Percentiles rank a stretch among this genome's conserved stretches.
phyloP scores from a whole-genome alignment of 2,329 filamentous ascomycete species.

The Aspergillus udagawae region DNA sequence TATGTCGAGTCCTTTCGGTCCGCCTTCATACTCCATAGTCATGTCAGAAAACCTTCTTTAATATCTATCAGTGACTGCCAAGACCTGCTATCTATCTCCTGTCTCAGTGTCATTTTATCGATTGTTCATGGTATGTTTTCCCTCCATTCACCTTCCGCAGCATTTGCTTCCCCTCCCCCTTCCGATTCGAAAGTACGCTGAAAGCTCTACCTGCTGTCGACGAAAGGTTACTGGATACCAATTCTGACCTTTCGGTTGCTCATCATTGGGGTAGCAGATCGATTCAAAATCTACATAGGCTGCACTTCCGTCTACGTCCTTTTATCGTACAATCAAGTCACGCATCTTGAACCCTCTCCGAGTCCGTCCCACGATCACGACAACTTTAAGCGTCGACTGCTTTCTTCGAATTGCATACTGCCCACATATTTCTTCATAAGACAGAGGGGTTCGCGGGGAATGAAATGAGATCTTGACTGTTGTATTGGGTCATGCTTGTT shows the following conservation, averaged over 20 bases:
- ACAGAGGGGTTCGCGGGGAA: not conserved
- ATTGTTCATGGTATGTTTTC: constrained; percentile 7
- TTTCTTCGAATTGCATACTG: not conserved
- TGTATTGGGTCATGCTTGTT: not conserved
- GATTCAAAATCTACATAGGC: not conserved
- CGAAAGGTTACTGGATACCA: not conserved
- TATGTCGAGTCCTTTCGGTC: not conserved
- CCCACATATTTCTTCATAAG: not conserved
- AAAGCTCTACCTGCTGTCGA: not conserved
- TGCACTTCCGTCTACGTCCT: not conserved
- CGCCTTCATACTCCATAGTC: constrained; percentile 1
- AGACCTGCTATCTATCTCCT: not conserved
- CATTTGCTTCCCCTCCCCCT: constrained; percentile 6
- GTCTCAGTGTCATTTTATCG: not conserved
- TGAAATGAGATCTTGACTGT: not conserved
- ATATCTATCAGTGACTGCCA: not conserved
- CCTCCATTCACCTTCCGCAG: constrained; percentile 7
- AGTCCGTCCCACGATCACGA: not conserved
- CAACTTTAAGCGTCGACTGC: not conserved
- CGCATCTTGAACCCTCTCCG: not conserved
- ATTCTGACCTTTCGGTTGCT: not conserved
- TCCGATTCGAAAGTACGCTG: not conserved
- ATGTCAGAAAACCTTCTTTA: not conserved
- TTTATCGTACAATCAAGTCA: not conserved
- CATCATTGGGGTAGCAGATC: not conserved